phyloP scores from a whole-genome alignment of 352 stramenopile genomes.

The Halophytophthora polymorphica region DNA sequence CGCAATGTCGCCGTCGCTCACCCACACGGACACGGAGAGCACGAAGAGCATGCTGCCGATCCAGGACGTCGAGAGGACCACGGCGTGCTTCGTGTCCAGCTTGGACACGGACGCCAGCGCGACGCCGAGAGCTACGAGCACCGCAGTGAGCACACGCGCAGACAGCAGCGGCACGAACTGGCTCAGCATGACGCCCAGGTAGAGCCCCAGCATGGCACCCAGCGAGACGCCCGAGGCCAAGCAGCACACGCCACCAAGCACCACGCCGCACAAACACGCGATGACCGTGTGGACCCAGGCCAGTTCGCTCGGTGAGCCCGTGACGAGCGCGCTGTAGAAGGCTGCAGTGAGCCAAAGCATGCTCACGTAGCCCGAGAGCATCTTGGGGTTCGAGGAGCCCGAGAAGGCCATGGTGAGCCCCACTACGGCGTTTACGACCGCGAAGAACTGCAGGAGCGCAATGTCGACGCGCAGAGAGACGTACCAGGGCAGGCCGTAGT shows the following conservation, averaged over 20 bases:
- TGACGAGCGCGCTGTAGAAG: conserved; percentile 71
- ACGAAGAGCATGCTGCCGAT: conserved; percentile 64
- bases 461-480: conserved; percentile 54
- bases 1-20: conserved; percentile 55
- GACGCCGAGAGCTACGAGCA: conserved; percentile 43
- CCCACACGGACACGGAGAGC: conserved; percentile 73
- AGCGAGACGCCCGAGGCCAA: conserved; percentile 58
- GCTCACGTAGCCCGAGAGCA: conserved; percentile 50
- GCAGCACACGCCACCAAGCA: conserved; percentile 67
- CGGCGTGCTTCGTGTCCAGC: conserved; percentile 51
- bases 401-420: conserved; percentile 59
- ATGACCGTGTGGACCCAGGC: conserved; percentile 69
- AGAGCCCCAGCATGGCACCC: conserved; percentile 64
- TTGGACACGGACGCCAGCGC: conserved; percentile 32
- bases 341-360: conserved; percentile 58
- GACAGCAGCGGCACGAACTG: conserved; percentile 70
- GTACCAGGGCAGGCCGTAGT: conserved; percentile 85
- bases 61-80: conserved; percentile 65
- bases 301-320: conserved; percentile 40
- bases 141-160: conserved; percentile 49
- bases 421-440: conserved; percentile 51
- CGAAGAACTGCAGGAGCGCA: conserved; percentile 45
- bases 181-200: conserved; percentile 49
- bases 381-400: conserved; percentile 47
- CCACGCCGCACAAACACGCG: conserved; percentile 62